Evolutionary conservation across 345 rosid species (phyloP).

Genomic region (Psidium guajava): DNA sequence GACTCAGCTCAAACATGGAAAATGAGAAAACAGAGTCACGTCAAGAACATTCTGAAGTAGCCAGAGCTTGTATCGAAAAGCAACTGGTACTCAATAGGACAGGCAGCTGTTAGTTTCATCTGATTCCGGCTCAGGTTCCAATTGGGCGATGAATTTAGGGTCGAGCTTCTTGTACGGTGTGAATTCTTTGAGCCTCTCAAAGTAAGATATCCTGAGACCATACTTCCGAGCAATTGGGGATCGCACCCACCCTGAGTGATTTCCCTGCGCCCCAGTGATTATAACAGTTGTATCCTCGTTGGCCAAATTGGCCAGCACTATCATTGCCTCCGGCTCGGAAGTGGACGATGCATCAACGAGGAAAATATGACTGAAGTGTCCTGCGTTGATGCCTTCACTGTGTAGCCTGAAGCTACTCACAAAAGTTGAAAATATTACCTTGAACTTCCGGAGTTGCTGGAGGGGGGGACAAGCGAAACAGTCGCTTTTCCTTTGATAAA

Average conservation of each 20-base stretch:
- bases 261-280: background rate
- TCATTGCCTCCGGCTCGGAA: background rate
- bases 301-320: background rate
- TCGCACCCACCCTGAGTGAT: conserved; percentile 8
- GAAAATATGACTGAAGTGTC: background rate
- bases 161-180: background rate
- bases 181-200: conserved; percentile 13
- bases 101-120: background rate
- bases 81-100: background rate
- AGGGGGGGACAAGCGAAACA: background rate
- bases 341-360: background rate
- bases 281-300: background rate
- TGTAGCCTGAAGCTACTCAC: background rate
- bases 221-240: conserved; percentile 13
- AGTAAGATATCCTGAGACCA: conserved; percentile 17
- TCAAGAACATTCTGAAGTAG: background rate
- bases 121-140: background rate
- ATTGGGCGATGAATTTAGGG: background rate
- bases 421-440: background rate
- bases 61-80: background rate
- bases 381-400: background rate
- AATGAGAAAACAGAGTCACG: background rate
- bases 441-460: background rate
- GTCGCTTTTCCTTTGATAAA: background rate
- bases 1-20: background rate